phyloP scores from a whole-genome alignment of 306 rosid genomes.

The Cicer yamashitae region DNA sequence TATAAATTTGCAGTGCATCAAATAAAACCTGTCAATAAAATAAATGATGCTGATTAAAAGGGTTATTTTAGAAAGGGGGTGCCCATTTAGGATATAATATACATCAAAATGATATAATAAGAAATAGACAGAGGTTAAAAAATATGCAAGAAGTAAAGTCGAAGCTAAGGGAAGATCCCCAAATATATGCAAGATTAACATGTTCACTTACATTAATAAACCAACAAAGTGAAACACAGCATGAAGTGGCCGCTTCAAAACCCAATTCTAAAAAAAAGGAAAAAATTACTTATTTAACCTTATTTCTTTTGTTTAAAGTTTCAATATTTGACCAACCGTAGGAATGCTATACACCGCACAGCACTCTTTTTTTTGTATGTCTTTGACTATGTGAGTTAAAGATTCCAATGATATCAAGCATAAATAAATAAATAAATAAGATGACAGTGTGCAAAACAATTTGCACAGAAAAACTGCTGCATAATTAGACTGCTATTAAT shows the following conservation, averaged over 20 bases:
- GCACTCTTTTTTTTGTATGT: conserved; percentile 22
- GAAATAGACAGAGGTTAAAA: conserved; percentile 3
- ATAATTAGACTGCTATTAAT: background rate
- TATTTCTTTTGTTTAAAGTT: conserved; percentile 31
- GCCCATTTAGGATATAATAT: conserved; percentile 6
- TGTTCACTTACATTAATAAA: background rate
- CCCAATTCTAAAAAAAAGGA: background rate
- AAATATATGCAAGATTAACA: conserved; percentile 23
- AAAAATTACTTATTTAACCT: conserved; percentile 36
- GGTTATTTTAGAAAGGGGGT: conserved; percentile 7
- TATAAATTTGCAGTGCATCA: conserved; percentile 38
- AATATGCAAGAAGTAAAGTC: conserved; percentile 10
- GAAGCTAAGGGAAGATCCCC: conserved; percentile 30
- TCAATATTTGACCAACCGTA: conserved; percentile 30
- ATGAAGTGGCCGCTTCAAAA: conserved; percentile 30
- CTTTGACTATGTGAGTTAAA: conserved; percentile 24
- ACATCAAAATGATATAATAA: conserved; percentile 28
- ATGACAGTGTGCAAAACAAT: conserved; percentile 21
- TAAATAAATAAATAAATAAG: conserved; percentile 10
- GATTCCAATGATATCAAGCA: conserved; percentile 24
- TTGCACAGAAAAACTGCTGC: conserved; percentile 28
- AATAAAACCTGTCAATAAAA: conserved; percentile 27
- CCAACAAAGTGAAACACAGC: conserved; percentile 11
- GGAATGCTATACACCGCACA: background rate
- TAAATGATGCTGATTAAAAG: background rate